Conservation (phyloP, 495 filamentous ascomycete species). For the Halenospora varia region DNA sequence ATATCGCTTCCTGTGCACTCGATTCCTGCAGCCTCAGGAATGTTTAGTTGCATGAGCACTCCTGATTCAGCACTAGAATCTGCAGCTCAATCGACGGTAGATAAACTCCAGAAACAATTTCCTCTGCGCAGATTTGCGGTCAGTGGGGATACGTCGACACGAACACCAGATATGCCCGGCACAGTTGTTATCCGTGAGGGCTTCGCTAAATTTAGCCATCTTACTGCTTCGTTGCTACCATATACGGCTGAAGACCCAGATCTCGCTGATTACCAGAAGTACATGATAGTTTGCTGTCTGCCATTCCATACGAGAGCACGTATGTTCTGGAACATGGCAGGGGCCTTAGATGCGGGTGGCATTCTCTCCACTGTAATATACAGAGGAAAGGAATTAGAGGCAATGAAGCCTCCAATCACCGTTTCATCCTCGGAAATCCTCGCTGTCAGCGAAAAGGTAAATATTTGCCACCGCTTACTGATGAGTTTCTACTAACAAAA, state of each 20-base stretch:
- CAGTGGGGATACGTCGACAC: not conserved
- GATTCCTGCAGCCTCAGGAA: not conserved
- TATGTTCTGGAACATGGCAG: conserved; percentile 27
- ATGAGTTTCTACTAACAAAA: not conserved
- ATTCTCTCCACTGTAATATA: not conserved
- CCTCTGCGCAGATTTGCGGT: not conserved
- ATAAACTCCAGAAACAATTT: not conserved
- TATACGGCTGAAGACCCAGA: not conserved
- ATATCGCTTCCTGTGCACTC: not conserved
- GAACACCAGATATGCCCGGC: not conserved
- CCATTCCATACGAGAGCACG: conserved; percentile 20
- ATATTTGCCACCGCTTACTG: no score
- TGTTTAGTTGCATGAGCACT: not conserved
- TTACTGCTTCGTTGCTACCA: not conserved
- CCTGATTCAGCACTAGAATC: not conserved
- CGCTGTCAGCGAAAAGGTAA: not conserved
- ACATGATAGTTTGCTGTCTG: conserved; percentile 17
- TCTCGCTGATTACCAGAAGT: conserved; percentile 21
- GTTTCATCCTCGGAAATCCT: not conserved
- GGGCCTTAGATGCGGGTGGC: not conserved
- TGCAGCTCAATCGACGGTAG: not conserved
- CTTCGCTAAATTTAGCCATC: not conserved
- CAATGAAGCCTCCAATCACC: not conserved
- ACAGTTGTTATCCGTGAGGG: not conserved
- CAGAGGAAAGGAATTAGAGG: not conserved